Percentiles rank a stretch among this genome's conserved stretches.
Evolutionary conservation across 345 rosid species (phyloP).

Genomic region (Populus deltoides): DNA sequence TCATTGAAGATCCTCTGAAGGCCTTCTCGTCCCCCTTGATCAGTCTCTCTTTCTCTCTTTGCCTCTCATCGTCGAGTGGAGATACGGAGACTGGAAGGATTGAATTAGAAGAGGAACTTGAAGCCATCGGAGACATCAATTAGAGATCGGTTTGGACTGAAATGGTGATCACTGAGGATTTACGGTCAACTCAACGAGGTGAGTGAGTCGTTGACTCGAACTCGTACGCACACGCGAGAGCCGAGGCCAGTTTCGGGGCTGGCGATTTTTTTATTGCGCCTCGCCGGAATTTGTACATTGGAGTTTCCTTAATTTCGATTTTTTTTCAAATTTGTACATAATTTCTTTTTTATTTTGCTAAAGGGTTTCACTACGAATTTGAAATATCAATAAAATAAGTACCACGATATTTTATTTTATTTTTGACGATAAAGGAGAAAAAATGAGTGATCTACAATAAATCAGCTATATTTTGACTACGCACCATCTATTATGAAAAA

Average conservation of each 20-base stretch:
- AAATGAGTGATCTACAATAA: too few species aligned
- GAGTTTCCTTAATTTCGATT: not conserved
- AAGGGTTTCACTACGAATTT: too few species aligned
- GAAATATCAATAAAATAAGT: too few species aligned
- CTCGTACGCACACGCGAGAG: not conserved
- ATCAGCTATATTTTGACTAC: too few species aligned
- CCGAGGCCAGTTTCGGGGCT: not conserved
- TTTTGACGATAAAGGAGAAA: too few species aligned
- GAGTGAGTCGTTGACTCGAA: slow-evolving; percentile 1
- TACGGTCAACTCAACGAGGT: not conserved
- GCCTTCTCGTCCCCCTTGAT: slow-evolving; percentile 61
- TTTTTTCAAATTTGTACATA: not conserved
- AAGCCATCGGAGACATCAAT: slow-evolving; percentile 37
- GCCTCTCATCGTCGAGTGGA: slow-evolving; percentile 35
- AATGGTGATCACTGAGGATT: not conserved
- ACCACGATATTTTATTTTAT: too few species aligned
- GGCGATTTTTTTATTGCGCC: not conserved
- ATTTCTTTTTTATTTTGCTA: too few species aligned
- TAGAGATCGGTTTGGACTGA: not conserved
- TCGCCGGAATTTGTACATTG: not conserved
- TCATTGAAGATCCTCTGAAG: slow-evolving; percentile 92
- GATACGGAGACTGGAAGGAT: slow-evolving; percentile 68
- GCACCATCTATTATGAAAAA: too few species aligned
- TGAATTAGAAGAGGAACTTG: slow-evolving; percentile 45
- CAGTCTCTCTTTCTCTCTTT: slow-evolving; percentile 49